Evolutionary conservation across 257 asterid species (phyloP).

Genomic region (Solanum neorickii): DNA sequence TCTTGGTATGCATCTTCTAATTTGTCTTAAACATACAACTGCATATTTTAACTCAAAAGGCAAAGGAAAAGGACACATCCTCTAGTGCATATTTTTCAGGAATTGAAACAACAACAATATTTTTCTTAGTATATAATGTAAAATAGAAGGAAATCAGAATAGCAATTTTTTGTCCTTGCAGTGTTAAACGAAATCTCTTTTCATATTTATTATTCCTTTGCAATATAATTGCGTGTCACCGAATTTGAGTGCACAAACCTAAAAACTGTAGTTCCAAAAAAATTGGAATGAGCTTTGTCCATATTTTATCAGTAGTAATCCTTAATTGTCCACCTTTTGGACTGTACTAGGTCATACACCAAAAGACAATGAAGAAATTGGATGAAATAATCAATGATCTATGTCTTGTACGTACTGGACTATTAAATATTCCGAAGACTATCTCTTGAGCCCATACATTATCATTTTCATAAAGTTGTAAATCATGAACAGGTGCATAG

Average conservation of each 20-base stretch:
- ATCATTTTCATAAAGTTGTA: background rate
- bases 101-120: background rate
- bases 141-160: background rate
- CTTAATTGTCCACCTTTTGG: background rate
- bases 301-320: background rate
- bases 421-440: background rate
- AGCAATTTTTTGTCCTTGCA: background rate
- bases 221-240: background rate
- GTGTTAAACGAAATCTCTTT: background rate
- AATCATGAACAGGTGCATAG: slow-evolving; percentile 59
- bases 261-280: background rate
- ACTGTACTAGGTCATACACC: slow-evolving; percentile 81
- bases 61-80: background rate
- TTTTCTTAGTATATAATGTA: background rate
- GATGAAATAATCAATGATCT: slow-evolving; percentile 96
- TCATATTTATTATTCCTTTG: background rate
- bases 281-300: background rate
- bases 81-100: background rate
- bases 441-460: background rate
- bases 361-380: slow-evolving; percentile 84
- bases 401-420: slow-evolving; percentile 65
- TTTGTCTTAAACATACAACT: background rate
- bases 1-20: slow-evolving; percentile 42
- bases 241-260: background rate
- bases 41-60: background rate